Base-by-base conservation (phyloP, 176 grass and related monocot genomes). In the Triticum urartu region DNA sequence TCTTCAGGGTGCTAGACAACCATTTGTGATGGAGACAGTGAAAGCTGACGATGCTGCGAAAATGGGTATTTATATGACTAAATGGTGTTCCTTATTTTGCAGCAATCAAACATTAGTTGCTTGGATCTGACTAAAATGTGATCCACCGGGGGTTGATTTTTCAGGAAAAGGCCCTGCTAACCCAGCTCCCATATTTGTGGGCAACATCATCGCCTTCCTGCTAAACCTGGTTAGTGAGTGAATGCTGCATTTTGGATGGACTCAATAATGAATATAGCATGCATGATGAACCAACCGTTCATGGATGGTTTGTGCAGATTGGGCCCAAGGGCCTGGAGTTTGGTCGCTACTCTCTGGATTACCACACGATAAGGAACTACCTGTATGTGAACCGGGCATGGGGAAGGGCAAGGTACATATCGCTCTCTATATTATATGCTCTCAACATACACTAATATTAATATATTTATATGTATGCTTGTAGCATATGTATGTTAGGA, bases 301-400 rank as follows among this genome's bases (percentile, higher is more conserved):
- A 68, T 75, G 18, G 15, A 0, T 17, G 12, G 47, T 82, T 58
- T 50, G 72, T 81, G 64, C 89, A 98, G 95, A 80, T 98, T 61
- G 96, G 96, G 18, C 93, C 96, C 32, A 98, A 98, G 84, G 95
- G 93, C 62, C 89, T 98, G 75, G 95, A 95, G 80, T 98, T 98
- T 80, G 96, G 86, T 68, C 96, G 96, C n/a, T 98, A 98, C 85
- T 98, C 96, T 48, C 84, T 98, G 56, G 96, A 98, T 68, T 95
- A 98, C 35, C 95, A 98, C 73, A 98, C 95, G 7, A 91, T 94
- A 84, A 85, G 96, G 86, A 98, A 95, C 66, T 98, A 94, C 83
- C 88, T 98, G 32, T 86, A 95, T 76, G 93, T 95, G 68, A 86
- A 89, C 40, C 90, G 93, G 11, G 78, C 83, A 61, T 98, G 96